Evolutionary conservation across 2,329 filamentous ascomycete genomes (phyloP).

Genomic region (Colletotrichum costaricense): DNA sequence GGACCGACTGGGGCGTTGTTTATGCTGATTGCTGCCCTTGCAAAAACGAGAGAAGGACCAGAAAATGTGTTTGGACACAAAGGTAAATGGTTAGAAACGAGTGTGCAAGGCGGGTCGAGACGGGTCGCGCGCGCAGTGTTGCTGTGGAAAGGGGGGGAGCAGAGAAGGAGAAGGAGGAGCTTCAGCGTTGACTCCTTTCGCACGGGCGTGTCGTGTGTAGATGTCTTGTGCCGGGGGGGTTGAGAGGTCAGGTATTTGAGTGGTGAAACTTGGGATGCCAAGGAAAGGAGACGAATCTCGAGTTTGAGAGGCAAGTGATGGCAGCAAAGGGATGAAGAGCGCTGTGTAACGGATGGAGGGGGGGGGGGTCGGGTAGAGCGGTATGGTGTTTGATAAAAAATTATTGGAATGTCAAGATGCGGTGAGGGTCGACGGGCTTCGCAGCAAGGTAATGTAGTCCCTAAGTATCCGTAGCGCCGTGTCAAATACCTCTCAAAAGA

Average conservation of each 20-base stretch:
- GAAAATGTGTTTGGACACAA: conserved; percentile 2
- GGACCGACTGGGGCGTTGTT: conserved; percentile 7
- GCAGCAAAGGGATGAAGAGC: conserved; percentile 5
- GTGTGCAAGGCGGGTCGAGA: conserved; percentile 23
- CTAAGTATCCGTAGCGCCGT: too few species aligned
- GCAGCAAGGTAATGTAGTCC: neutral
- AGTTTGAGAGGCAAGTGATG: conserved; percentile 10
- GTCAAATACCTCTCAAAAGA: neutral
- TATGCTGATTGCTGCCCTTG: conserved; percentile 31
- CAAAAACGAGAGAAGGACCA: neutral
- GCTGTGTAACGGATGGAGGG: neutral
- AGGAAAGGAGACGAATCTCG: conserved; percentile 26
- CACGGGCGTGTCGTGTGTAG: conserved; percentile 14
- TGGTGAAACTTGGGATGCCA: conserved; percentile 25
- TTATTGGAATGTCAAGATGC: neutral
- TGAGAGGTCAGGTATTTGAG: conserved; percentile 2
- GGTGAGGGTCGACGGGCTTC: neutral
- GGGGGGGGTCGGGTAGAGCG: neutral
- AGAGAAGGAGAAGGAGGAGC: neutral
- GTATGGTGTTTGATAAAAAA: neutral
- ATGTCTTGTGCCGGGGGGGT: neutral
- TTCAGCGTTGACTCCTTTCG: conserved; percentile 1
- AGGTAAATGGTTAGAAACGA: conserved; percentile 17
- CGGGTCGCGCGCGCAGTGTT: neutral
- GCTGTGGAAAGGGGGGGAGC: conserved; percentile 5